These are phyloP conservation scores for Linderniella brevidens DNA, from an alignment of 257 asterid species.

Conservation along the genomic window DNA sequence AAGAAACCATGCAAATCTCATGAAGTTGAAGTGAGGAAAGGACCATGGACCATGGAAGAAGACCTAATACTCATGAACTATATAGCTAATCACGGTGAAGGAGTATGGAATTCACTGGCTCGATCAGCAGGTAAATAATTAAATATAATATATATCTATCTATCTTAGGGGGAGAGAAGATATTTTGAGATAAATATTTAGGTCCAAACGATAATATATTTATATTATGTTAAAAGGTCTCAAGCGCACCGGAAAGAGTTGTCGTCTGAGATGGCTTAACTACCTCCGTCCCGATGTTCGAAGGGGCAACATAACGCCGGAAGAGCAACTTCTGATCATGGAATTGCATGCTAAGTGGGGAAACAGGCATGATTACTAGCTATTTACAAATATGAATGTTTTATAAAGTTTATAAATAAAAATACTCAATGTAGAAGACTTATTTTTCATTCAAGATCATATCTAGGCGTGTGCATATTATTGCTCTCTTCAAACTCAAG, in stretches of 20 bases:
- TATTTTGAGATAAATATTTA: neutral
- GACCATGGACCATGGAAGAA: constrained; percentile 99
- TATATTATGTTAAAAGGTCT: constrained; percentile 27
- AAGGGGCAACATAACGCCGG: constrained; percentile 81
- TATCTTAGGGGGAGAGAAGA: too few relatives aligned
- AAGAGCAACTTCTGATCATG: constrained; percentile 84
- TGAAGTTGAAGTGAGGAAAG: constrained; percentile 89
- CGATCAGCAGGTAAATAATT: constrained; percentile 58
- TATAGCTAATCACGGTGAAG: constrained; percentile 94
- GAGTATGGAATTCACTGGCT: constrained; percentile 95
- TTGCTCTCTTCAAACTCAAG: too few relatives aligned
- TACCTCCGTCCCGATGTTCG: constrained; percentile 89
- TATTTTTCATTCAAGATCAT: too few relatives aligned
- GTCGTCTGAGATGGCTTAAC: constrained; percentile 59
- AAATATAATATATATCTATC: neutral
- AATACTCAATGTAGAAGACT: too few relatives aligned
- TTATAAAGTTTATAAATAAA: too few relatives aligned
- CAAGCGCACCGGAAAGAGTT: constrained; percentile 85
- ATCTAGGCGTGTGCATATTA: too few relatives aligned
- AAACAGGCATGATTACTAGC: constrained; percentile 39
- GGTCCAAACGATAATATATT: neutral
- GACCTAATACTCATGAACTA: constrained; percentile 87
- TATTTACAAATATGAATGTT: neutral
- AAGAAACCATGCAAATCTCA: constrained; percentile 57
- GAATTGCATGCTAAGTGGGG: constrained; percentile 98